Base-by-base conservation (phyloP, 1,139 yeast species). In the Taphrina pruni region DNA sequence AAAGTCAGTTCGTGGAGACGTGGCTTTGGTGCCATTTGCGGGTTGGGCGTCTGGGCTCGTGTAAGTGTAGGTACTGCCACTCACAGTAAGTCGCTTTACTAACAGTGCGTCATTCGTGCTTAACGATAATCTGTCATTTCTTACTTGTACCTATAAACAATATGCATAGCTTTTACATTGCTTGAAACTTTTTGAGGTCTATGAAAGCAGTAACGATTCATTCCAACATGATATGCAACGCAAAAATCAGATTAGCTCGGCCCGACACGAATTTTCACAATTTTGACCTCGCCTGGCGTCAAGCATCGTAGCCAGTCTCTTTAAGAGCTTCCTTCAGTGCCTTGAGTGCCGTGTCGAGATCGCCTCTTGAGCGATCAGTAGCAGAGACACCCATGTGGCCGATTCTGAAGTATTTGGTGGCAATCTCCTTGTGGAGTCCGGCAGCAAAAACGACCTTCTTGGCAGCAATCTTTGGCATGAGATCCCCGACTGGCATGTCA, bases 371-470 rank as follows among this genome's bases (percentile, higher is more conserved):
- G 57, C 75, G 79, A 71, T 80, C 80, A 65, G 84, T 82, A 62
- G 84, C 81, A 69, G 87, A 80, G 61, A 85, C 86, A 73, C 97
- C 97, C 98, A 93, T 93, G 80, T 93, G 98, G 43, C 98, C 98
- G 71, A 93, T 87, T 80, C 98, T 87, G 82, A 93, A 90, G 81
- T 92, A 92, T 78, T 88, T 88, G 70, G 89, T 85, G 62, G 87
- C 88, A 75, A 91, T 86, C 32, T 87, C 90, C 79, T 87, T 88
- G 81, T 90, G 95, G 74, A 93, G 88, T 72, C 97, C 98, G 66
- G 96, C 96, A 61, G 98, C 97, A 68, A 93, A 85, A 41, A 88
- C 87, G 76, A 89, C 86, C n/a, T 93, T 96, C 75, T 86, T 85
- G 69, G 83, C 79, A 72, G 88, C 86, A 75, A 90, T 80, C 72